Evolutionary conservation across 768 basidiomycete genomes (phyloP).

Genomic region (Lactifluus echinatus): DNA sequence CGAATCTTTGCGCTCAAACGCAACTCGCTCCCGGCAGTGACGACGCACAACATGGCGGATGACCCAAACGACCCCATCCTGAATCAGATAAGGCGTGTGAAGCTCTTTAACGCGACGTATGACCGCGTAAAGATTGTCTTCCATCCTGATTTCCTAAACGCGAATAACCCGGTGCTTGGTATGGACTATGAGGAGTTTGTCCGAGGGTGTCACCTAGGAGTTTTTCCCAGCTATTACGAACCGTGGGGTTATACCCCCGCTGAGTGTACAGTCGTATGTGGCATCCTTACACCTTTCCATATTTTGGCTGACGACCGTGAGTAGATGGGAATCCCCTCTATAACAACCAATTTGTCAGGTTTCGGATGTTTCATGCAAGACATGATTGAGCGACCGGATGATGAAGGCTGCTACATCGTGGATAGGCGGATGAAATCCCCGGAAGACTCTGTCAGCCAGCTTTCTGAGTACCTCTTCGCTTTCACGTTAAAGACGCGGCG

Average conservation of each 20-base stretch:
- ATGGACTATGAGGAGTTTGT: conserved; percentile 99
- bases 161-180: conserved; percentile 94
- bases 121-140: conserved; percentile 98
- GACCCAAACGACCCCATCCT: conserved; percentile 88
- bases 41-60: conserved; percentile 99
- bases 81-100: conserved; percentile 89
- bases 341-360: conserved; percentile 96
- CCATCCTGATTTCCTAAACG: conserved; percentile 97
- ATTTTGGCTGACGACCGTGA: conserved; percentile 7
- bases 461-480: conserved; percentile 63
- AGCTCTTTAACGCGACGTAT: conserved; percentile 78
- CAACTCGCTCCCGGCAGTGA: conserved; percentile 87
- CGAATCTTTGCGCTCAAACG: conserved; percentile 95
- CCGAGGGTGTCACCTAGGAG: conserved; percentile 93
- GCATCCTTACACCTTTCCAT: not conserved
- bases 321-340: conserved; percentile 94
- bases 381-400: conserved; percentile 86
- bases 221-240: conserved; percentile 97
- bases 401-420: conserved; percentile 95
- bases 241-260: conserved; percentile 97
- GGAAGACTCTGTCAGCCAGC: conserved; percentile 84
- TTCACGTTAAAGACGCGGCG: conserved; percentile 83
- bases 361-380: conserved; percentile 99
- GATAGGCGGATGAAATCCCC: conserved; percentile 84
- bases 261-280: conserved; percentile 90